These are phyloP conservation scores for Phytopythium boreale DNA, from an alignment of 352 stramenopile species.

Conservation along the genomic window DNA sequence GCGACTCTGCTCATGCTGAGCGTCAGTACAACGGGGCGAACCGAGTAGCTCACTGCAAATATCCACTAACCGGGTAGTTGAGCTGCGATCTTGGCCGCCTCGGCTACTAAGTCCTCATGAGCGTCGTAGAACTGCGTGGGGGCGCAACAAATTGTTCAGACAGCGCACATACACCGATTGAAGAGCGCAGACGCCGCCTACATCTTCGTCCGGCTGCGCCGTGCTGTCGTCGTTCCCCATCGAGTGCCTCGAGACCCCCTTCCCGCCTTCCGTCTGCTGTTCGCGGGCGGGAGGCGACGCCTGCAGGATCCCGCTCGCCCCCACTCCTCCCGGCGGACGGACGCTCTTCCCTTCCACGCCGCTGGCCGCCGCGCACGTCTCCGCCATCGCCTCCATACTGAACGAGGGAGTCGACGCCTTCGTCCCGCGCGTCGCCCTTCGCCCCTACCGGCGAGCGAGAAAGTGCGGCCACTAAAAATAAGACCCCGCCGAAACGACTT, in stretches of 20 bases:
- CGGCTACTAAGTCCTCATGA: conserved; percentile 45
- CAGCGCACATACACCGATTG: too few relatives aligned
- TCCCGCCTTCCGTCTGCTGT: background rate
- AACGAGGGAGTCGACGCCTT: background rate
- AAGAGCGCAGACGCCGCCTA: conserved; percentile 13
- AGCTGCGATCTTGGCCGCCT: conserved; percentile 20
- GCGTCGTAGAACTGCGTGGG: conserved; percentile 66
- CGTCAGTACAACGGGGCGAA: background rate
- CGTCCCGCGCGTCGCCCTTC: background rate
- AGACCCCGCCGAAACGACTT: conserved; percentile 22
- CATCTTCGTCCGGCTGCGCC: conserved; percentile 58
- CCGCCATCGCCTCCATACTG: background rate
- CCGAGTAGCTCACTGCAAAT: too few relatives aligned
- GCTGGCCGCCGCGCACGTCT: background rate
- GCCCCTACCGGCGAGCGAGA: background rate
- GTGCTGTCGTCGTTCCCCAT: conserved; percentile 46
- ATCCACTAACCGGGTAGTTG: background rate
- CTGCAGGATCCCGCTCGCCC: too few relatives aligned
- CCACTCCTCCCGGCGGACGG: background rate
- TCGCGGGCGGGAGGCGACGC: background rate
- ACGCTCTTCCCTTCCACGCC: background rate
- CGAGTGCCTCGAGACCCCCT: conserved; percentile 1
- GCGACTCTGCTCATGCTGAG: background rate
- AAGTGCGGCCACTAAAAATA: background rate
- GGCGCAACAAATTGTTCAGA: background rate